Evolutionary conservation across 495 filamentous ascomycete species (phyloP).

Genomic region (Choiromyces venosus): DNA sequence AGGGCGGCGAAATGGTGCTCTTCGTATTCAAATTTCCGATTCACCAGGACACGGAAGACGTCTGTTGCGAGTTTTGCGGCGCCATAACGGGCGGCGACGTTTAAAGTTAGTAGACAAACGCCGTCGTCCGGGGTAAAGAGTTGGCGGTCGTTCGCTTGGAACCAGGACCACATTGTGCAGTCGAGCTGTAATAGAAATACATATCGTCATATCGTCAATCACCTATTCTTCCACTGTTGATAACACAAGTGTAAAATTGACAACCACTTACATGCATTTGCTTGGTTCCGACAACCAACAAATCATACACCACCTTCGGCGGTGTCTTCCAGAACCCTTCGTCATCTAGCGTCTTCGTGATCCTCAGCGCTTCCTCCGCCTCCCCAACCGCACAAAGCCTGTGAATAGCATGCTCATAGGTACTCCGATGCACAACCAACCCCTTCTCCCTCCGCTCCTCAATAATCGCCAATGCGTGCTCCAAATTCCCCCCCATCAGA

Average conservation of each 20-base stretch:
- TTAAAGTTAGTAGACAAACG: conserved; percentile 60
- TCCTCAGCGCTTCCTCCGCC: conserved; percentile 63
- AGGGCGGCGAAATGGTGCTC: conserved; percentile 72
- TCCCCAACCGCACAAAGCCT: conserved; percentile 64
- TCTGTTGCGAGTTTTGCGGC: conserved; percentile 63
- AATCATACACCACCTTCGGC: conserved; percentile 56
- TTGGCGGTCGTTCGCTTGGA: conserved; percentile 51
- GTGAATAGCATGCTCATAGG: conserved; percentile 69
- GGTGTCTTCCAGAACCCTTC: conserved; percentile 49
- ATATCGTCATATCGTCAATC: conserved; percentile 40
- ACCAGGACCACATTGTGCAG: conserved; percentile 61
- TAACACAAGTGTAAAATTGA: conserved; percentile 5
- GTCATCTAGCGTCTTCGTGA: conserved; percentile 54
- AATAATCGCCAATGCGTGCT: conserved; percentile 70
- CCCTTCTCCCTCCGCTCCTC: conserved; percentile 58
- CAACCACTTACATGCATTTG: conserved; percentile 47
- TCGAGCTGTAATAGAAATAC: conserved; percentile 47
- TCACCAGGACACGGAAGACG: conserved; percentile 55
- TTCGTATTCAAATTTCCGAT: conserved; percentile 51
- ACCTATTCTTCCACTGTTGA: conserved; percentile 26
- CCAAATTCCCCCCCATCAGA: conserved; percentile 71
- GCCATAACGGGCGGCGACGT: conserved; percentile 59
- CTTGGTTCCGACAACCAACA: conserved; percentile 63
- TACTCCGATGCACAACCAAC: conserved; percentile 58
- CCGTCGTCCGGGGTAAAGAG: conserved; percentile 63